Evolutionary conservation across 2,329 filamentous ascomycete species (phyloP).

Genomic region (Myrmaecium sp.): DNA sequence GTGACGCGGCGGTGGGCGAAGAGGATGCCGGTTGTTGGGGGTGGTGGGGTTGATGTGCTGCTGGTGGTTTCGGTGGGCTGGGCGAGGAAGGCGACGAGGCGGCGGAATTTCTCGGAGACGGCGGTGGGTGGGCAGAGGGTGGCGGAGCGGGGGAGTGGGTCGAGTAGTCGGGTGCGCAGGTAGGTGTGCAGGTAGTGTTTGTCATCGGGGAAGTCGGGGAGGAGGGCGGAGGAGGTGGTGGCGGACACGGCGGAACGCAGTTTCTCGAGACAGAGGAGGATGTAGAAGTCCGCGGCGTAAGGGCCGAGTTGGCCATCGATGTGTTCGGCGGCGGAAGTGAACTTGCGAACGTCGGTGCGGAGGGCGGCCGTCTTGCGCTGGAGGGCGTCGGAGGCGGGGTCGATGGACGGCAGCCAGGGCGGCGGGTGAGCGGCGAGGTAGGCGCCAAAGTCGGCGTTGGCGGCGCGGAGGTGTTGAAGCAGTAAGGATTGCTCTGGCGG

Average conservation of each 20-base stretch:
- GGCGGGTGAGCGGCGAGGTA: constrained; percentile 2
- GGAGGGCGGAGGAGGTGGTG: background rate
- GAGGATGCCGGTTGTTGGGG: no score
- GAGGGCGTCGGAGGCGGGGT: constrained; percentile 10
- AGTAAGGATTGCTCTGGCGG: constrained; percentile 7
- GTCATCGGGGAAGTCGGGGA: background rate
- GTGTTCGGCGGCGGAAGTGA: constrained; percentile 15
- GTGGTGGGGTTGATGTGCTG: no score
- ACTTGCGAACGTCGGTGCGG: constrained; percentile 18
- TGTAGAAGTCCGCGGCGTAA: constrained; percentile 22
- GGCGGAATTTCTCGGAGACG: background rate
- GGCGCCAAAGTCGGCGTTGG: constrained; percentile 5
- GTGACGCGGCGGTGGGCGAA: constrained; percentile 30
- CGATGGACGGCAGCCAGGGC: background rate
- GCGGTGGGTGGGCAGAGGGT: background rate
- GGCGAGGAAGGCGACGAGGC: constrained; percentile 1
- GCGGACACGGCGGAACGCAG: constrained; percentile 5
- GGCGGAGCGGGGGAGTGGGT: no score
- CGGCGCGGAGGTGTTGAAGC: constrained; percentile 8
- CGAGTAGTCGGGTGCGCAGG: no score
- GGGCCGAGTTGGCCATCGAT: constrained; percentile 22
- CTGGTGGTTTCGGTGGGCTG: no score
- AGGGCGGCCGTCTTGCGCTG: constrained; percentile 22
- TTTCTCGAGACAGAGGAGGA: constrained; percentile 18
- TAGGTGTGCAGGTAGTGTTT: no score